Conservation (phyloP, 768 basidiomycete genomes). For the Tylopilus subfusipes region DNA sequence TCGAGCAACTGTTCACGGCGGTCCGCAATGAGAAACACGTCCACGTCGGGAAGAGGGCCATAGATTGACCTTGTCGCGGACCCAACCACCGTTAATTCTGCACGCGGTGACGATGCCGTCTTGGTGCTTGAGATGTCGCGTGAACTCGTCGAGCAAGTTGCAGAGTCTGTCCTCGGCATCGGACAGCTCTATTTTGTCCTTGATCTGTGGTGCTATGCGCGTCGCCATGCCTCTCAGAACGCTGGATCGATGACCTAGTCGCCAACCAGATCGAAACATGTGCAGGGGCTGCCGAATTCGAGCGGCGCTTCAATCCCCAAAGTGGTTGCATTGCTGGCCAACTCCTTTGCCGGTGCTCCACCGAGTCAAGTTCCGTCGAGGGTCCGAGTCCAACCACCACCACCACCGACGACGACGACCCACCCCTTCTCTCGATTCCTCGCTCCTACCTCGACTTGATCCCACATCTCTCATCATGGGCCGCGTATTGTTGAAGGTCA, state of each 20-base stretch:
- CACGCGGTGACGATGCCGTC: slow-evolving; percentile 61
- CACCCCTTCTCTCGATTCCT: neutral
- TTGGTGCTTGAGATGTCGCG: slow-evolving; percentile 48
- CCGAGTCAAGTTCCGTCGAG: slow-evolving; percentile 7
- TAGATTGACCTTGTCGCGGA: slow-evolving; percentile 84
- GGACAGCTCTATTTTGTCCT: slow-evolving; percentile 51
- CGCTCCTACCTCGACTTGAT: neutral
- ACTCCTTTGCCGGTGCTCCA: slow-evolving; percentile 19
- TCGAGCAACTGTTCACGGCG: slow-evolving; percentile 62
- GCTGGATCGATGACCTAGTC: slow-evolving; percentile 3
- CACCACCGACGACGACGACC: slow-evolving; percentile 11
- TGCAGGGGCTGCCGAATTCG: slow-evolving; percentile 6
- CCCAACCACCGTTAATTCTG: slow-evolving; percentile 97
- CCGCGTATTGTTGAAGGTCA: slow-evolving; percentile 81
- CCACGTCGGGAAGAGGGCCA: slow-evolving; percentile 4
- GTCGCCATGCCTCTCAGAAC: slow-evolving; percentile 28
- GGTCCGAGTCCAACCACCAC: slow-evolving; percentile 10
- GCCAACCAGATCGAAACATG: slow-evolving; percentile 9
- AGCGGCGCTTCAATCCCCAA: slow-evolving; percentile 27
- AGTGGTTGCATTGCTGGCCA: slow-evolving; percentile 9
- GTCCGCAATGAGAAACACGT: slow-evolving; percentile 12
- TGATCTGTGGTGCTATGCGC: slow-evolving; percentile 31
- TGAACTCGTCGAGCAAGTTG: slow-evolving; percentile 76
- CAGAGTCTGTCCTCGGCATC: slow-evolving; percentile 69
- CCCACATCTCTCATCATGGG: slow-evolving; percentile 48